Evolutionary conservation across 108 stramenopile species (phyloP).

Genomic region (Parietichytrium sp.): DNA sequence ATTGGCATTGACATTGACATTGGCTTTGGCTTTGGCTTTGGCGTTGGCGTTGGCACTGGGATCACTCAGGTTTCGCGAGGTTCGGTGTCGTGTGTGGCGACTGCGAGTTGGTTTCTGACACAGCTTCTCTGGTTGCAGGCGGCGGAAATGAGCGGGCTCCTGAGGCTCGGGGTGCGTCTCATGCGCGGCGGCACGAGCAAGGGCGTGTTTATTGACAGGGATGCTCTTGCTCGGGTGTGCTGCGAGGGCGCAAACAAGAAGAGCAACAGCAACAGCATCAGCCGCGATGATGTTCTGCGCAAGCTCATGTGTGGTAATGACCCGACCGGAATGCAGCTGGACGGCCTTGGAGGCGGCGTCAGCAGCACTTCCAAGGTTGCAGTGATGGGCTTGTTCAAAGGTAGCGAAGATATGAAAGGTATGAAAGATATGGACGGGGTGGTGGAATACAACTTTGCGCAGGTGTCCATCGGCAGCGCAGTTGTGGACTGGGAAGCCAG

Average conservation of each 20-base stretch:
- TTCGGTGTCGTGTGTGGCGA: no score
- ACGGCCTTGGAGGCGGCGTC: constrained; percentile 30
- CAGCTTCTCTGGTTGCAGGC: no score
- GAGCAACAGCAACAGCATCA: no score
- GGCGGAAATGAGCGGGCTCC: no score
- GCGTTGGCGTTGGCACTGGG: no score
- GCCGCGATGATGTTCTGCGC: background rate
- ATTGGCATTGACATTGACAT: no score
- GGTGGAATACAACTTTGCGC: background rate
- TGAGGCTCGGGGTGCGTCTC: background rate
- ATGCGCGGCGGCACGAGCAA: constrained; percentile 22
- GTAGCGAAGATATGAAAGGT: no score
- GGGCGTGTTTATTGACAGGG: constrained; percentile 7
- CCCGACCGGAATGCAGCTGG: constrained; percentile 17
- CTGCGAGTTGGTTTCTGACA: no score
- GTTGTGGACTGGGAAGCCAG: constrained; percentile 23
- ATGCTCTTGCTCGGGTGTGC: background rate
- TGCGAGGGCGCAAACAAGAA: no score
- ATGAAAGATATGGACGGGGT: background rate
- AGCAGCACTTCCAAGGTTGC: constrained; percentile 28
- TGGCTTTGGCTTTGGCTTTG: no score
- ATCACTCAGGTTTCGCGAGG: no score
- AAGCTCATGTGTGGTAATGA: background rate
- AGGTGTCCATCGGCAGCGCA: background rate
- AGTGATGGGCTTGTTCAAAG: no score